Percentiles rank a stretch among this genome's conserved stretches.
Conservation (phyloP, 2,329 filamentous ascomycete genomes). For the Elsinoe australis region DNA sequence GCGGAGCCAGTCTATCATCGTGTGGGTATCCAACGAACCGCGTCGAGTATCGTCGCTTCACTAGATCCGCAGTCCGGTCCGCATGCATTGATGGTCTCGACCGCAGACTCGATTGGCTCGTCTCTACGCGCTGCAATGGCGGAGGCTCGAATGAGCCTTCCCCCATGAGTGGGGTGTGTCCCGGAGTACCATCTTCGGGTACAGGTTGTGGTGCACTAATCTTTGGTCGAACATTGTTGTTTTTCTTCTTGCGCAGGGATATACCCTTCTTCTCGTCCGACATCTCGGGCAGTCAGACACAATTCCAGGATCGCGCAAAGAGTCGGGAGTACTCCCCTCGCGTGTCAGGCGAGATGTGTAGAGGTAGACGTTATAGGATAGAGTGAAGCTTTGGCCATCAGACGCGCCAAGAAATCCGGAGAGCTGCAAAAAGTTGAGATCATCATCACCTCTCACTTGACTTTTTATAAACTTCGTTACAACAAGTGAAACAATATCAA, state of each 20-base stretch:
- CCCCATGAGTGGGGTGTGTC: slow-evolving; percentile 18
- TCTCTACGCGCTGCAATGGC: slow-evolving; percentile 24
- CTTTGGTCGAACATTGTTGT: slow-evolving; percentile 45
- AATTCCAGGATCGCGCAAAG: not conserved
- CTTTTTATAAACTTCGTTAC: not conserved
- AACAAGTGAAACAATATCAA: not conserved
- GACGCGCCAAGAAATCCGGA: slow-evolving; percentile 13
- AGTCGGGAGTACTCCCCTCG: not conserved
- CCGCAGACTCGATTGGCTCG: slow-evolving; percentile 22
- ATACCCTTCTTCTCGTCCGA: slow-evolving; percentile 50
- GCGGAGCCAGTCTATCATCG: slow-evolving; percentile 53
- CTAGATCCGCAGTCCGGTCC: slow-evolving; percentile 64
- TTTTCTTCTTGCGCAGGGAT: slow-evolving; percentile 57
- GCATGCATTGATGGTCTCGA: slow-evolving; percentile 32
- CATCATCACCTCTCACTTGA: not conserved
- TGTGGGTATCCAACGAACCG: slow-evolving; percentile 65
- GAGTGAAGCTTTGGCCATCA: slow-evolving; percentile 14
- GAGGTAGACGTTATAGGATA: not conserved
- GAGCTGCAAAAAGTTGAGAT: slow-evolving; percentile 16
- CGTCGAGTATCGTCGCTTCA: slow-evolving; percentile 90
- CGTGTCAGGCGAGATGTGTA: not conserved
- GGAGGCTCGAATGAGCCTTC: slow-evolving; percentile 27
- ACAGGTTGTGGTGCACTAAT: slow-evolving; percentile 56
- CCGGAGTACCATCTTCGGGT: slow-evolving; percentile 21
- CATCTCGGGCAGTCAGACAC: slow-evolving; percentile 21